Evolutionary conservation across 257 asterid species (phyloP), one percentile per base, ranked within the genome.

Genomic region (Scutellaria galericulata): DNA sequence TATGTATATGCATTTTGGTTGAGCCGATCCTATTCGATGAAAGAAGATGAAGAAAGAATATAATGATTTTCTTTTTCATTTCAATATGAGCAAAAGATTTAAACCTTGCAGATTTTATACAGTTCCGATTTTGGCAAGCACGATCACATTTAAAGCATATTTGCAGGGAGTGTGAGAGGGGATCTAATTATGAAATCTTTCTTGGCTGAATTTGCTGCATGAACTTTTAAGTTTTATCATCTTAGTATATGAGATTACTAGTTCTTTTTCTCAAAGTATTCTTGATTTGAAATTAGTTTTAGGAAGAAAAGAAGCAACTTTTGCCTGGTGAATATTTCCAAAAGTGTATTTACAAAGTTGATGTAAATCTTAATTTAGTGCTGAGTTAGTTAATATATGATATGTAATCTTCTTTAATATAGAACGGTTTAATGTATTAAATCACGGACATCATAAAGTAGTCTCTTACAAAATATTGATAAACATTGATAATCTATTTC

Each of bases 221-320:
- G 7, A 11, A 20, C 69, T 62, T 14, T 11, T 2, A 31, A 44
- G 8, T 20, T n/a, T n/a, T n/a, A n/a, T n/a, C n/a, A n/a, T n/a
- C n/a, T n/a, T n/a, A n/a, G n/a, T n/a, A n/a, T n/a, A n/a, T n/a
- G n/a, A n/a, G n/a, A n/a, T n/a, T n/a, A n/a, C n/a, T n/a, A n/a
- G n/a, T n/a, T 63, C 47, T 46, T 37, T 64, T 44, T 44, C 24
- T 65, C 70, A 24, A 65, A 46, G n/a, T 44, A 64, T 45, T 64
- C 5, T 27, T 47, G 58, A 65, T 22, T 46, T 65, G 20, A 9
- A 65, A 7, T 37, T 18, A 62, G 48, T 37, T 37, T 13, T 13
- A 60, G 39, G 48, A 1, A 4, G 50, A 31, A 35, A 37, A 60
- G 66, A 4, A 1, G 62, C 40, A 5, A 55, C 24, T 22, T 22